Evolutionary conservation across 208 protist genomes (phyloP).

Genomic region (Trypanosoma platydactyli): DNA sequence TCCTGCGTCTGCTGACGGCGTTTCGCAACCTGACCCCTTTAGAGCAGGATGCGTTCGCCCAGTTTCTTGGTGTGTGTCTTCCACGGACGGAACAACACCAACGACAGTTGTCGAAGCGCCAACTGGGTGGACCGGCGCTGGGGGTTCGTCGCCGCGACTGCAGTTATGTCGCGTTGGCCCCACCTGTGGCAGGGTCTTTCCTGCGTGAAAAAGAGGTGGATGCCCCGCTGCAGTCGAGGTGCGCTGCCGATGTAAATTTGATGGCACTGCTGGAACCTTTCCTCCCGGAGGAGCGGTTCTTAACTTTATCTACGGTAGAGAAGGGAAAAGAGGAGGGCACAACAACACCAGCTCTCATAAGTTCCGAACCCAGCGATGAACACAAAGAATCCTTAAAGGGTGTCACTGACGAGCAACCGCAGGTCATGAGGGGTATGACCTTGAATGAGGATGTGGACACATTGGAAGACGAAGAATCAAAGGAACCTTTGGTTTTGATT

Average conservation of each 20-base stretch:
- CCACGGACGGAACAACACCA: constrained; percentile 13
- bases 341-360: not conserved
- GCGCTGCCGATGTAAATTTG: not conserved
- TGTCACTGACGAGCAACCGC: too few relatives aligned
- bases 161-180: constrained; percentile 40
- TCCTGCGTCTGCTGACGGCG: constrained; percentile 47
- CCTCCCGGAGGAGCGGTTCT: not conserved
- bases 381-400: too few relatives aligned
- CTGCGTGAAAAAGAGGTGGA: not conserved
- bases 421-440: not conserved
- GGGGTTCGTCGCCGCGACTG: constrained; percentile 52
- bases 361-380: too few relatives aligned
- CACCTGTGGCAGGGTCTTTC: too few relatives aligned
- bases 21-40: constrained; percentile 48
- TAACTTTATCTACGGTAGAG: too few relatives aligned
- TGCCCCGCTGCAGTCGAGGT: not conserved
- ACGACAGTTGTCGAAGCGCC: not conserved
- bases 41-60: constrained; percentile 52
- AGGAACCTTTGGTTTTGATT: constrained; percentile 24
- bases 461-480: not conserved
- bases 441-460: not conserved
- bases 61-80: constrained; percentile 44
- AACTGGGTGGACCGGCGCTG: constrained; percentile 34
- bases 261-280: constrained; percentile 1
- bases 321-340: constrained; percentile 14